A percentile compares a stretch with the other conserved stretches of the same genome.
phyloP scores from a whole-genome alignment of 176 grass and related monocot species.

The Phoenix dactylifera region DNA sequence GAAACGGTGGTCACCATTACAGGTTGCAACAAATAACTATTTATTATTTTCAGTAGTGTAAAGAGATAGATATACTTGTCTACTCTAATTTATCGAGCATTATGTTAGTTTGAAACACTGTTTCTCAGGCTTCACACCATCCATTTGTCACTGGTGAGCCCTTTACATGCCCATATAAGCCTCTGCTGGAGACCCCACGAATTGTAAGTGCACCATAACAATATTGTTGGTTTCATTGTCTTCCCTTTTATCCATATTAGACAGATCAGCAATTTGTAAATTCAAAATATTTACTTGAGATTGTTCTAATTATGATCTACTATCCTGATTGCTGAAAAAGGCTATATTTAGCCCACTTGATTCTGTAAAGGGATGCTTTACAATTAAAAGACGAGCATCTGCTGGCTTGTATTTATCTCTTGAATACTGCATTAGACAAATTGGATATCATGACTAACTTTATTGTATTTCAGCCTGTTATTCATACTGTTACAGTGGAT shows the following conservation, averaged over 20 bases:
- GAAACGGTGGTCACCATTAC: conserved; percentile 90
- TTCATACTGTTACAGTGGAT: conserved; percentile 63
- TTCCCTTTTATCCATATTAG: no score
- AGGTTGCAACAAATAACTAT: conserved; percentile 34
- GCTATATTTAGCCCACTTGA: no score
- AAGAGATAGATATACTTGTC: background rate
- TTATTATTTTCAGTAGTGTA: conserved; percentile 1
- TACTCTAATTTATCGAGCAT: no score
- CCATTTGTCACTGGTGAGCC: conserved; percentile 95
- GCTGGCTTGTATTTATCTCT: no score
- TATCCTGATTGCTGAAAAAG: no score
- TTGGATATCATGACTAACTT: conserved; percentile 14
- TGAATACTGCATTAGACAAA: no score
- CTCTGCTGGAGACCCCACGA: conserved; percentile 59
- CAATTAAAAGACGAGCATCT: no score
- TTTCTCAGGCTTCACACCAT: conserved; percentile 79
- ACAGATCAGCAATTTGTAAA: no score
- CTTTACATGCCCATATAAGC: conserved; percentile 68
- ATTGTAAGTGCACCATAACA: conserved; percentile 56
- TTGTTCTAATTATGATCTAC: no score
- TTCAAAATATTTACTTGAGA: no score
- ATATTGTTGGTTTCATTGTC: no score
- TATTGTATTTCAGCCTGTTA: conserved; percentile 58
- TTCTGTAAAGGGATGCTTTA: no score
- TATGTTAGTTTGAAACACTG: conserved; percentile 17